phyloP scores from a whole-genome alignment of 2,329 filamentous ascomycete genomes.

The Akanthomyces uredinophilus region DNA sequence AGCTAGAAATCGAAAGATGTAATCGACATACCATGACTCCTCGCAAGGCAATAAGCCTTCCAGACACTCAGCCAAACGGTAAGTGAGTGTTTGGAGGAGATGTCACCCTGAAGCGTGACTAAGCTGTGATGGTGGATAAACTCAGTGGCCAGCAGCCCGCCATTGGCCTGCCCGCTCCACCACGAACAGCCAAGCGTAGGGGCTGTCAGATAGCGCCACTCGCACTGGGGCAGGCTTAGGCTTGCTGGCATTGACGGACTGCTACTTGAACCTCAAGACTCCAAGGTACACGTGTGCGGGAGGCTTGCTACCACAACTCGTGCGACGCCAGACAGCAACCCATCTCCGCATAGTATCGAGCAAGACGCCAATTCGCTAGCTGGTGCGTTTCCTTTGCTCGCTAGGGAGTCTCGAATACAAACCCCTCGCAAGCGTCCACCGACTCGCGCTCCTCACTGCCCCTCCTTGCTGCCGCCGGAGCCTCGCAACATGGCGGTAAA shows the following conservation, averaged over 20 bases:
- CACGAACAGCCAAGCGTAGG: slow-evolving; percentile 2
- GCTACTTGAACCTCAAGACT: slow-evolving; percentile 8
- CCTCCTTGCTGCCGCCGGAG: slow-evolving; percentile 21
- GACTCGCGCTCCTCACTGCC: slow-evolving; percentile 18
- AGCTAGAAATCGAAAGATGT: too few relatives aligned
- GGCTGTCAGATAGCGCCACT: slow-evolving; percentile 9
- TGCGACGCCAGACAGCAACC: background rate
- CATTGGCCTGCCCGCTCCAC: slow-evolving; percentile 3
- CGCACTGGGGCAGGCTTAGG: background rate
- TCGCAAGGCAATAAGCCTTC: slow-evolving; percentile 4
- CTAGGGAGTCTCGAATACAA: background rate
- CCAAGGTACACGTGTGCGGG: slow-evolving; percentile 13
- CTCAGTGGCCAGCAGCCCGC: background rate
- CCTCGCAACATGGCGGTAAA: slow-evolving; percentile 76
- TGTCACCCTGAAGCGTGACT: slow-evolving; percentile 8
- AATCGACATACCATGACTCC: background rate
- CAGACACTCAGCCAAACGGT: background rate
- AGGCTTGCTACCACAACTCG: slow-evolving; percentile 6
- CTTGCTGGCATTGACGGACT: background rate
- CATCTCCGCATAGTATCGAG: background rate
- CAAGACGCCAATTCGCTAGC: background rate
- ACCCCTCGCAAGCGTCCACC: background rate
- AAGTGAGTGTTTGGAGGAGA: background rate
- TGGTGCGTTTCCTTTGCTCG: background rate
- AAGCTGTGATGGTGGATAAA: slow-evolving; percentile 3